Base-by-base conservation (phyloP, 768 basidiomycete species). In the Mrakia blollopis region DNA sequence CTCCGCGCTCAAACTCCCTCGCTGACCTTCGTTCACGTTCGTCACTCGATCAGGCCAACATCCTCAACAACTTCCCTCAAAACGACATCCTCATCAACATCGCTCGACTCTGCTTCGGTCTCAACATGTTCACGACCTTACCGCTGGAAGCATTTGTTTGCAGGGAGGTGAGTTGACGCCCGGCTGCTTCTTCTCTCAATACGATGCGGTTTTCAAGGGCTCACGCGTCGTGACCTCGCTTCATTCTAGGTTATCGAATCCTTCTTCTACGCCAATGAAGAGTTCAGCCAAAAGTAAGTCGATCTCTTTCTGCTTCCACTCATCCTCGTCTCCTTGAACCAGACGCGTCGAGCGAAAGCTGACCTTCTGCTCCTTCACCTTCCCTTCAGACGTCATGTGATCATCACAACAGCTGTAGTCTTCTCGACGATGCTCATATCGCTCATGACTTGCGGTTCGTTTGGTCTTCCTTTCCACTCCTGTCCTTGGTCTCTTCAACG, bases 81-180 rank as follows among this genome's bases (percentile, higher is more conserved):
- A 86, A 87, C 79, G 92, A 96, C 81, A 88, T 90, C n/a, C 80
- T 98, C 76, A 97, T 98, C 85, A 98, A 98, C 81, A 86, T 98
- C 72, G 97, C 97, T 3, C 88, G 97, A 23, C 92, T 97, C 80
- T 94, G 92, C 81, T 94, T 95, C 81, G 82, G 82, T 2, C 61
- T 78, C 28, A 83, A 83, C 84, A 99, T 98, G 97, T 97, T 98
- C 81, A 95, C 95, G 0, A 99, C 97, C 0, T 88, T 98, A 30
- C 97, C 97, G 0, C 86, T 99, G 57, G 97, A 99, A 71, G 81
- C 80, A 21, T 99, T 98, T 82, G 97, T 99, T 35, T 99, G 97
- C 82, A 88, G 97, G 85, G 97, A 99, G 87, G 94, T 92, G 73
- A 11, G 82, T 79, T 14, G 30, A n/a, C 25, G 28, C 25, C 61